phyloP scores from a whole-genome alignment of 208 protist genomes.

The Naegleria fowleri region DNA sequence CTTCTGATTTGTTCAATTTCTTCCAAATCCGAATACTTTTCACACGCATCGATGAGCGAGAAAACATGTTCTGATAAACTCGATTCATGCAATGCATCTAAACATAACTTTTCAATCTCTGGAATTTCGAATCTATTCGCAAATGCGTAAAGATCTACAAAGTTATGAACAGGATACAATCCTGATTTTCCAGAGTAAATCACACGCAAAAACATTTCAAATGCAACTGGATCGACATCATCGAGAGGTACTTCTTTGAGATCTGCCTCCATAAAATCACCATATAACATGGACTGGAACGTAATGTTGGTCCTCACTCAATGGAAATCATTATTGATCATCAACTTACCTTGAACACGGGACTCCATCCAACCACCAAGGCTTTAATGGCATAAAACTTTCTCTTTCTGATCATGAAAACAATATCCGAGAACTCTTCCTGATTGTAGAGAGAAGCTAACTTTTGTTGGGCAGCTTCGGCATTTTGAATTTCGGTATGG shows the following conservation, averaged over 20 bases:
- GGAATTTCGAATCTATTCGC: not conserved
- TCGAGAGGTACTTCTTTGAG: not conserved
- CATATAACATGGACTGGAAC: not conserved
- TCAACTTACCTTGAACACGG: not conserved
- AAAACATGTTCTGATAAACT: not conserved
- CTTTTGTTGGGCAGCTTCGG: not conserved
- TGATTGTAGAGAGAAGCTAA: not conserved
- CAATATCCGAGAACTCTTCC: not conserved
- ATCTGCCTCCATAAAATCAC: not conserved
- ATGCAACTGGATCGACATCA: not conserved
- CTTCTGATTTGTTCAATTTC: not conserved
- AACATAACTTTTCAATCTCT: not conserved
- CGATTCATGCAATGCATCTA: not conserved
- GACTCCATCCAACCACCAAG: not conserved
- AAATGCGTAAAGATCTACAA: not conserved
- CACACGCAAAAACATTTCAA: not conserved
- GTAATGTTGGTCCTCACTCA: no score
- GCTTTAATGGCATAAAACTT: not conserved
- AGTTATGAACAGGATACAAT: not conserved
- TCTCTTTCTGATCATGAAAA: not conserved
- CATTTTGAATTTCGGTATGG: not conserved
- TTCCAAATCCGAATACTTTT: not conserved
- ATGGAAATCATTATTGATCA: no score
- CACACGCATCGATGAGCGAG: not conserved
- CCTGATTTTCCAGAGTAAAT: not conserved